Percentiles rank a stretch among this genome's conserved stretches.
Evolutionary conservation across 1,284 basidiomycete genomes (phyloP).

Genomic region (Rhodotorula sp.): DNA sequence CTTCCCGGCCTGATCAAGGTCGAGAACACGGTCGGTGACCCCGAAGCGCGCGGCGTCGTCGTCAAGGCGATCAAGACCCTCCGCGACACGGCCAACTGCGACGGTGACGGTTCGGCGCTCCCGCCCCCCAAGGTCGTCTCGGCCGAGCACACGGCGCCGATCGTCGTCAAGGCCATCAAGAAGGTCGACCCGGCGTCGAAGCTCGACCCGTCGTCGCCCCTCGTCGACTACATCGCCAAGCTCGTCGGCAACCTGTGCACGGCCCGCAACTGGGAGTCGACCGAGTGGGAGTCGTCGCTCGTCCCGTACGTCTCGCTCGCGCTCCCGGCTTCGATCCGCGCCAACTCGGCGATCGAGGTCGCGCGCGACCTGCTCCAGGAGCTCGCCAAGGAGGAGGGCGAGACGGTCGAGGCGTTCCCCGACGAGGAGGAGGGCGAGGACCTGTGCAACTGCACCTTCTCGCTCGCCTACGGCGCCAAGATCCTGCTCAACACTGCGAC

Average conservation of each 20-base stretch:
- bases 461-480: conserved; percentile 96
- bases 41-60: conserved; percentile 87
- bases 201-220: conserved; percentile 57
- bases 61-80: conserved; percentile 86
- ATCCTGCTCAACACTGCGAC: conserved; percentile 93
- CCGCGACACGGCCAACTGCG: conserved; percentile 86
- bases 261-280: conserved; percentile 84
- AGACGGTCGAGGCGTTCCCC: conserved; percentile 67
- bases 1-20: conserved; percentile 93
- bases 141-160: conserved; percentile 62
- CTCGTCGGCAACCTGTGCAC: conserved; percentile 84
- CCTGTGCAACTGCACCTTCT: conserved; percentile 97
- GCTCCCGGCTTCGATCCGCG: conserved; percentile 51
- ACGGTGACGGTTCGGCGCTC: conserved; percentile 83
- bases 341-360: conserved; percentile 66
- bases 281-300: conserved; percentile 77
- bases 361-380: conserved; percentile 83
- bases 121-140: conserved; percentile 76
- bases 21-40: conserved; percentile 86
- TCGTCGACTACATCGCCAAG: conserved; percentile 67
- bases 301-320: conserved; percentile 73
- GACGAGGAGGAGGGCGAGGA: conserved; percentile 97
- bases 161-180: conserved; percentile 75
- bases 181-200: conserved; percentile 61
- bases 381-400: conserved; percentile 74